Evolutionary conservation across 202 grass and related monocot genomes (phyloP), one percentile per base, ranked within the genome.

Genomic region (Schoenoplectus triqueter): DNA sequence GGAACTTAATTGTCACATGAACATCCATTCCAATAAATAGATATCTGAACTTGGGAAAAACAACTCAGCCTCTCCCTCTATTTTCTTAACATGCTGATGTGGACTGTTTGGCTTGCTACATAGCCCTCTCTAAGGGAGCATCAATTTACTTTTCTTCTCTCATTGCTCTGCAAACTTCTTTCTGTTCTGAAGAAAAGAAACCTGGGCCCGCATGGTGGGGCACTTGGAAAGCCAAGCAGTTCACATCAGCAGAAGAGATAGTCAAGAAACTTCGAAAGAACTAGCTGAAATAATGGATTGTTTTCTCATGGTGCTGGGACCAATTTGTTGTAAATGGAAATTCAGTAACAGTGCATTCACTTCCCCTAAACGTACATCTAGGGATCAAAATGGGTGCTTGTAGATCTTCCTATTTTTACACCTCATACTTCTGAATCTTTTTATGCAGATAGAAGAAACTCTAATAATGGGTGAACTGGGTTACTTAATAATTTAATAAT

Each of bases 401-500:
- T 17, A 14, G 15, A 48, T 71, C 68, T 70, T 70, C 41, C 3
- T 71, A 17, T 15, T 19, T 70, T 17, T 19, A 48, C 2, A 48
- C 1, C 46, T 8, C 42, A 74, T 51, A 4, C 9, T 74, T 10
- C 46, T 52, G 9, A 22, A 52, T 11, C 47, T 74, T 50, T 50
- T 51, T 73, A 9, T 73, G 7, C n/a, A 51, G 2, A 21, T 46
- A 31, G 31, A 49, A 49, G 44, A 49, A 67, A 69, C 31, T 69
- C 66, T n/a, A 21, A 20, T 6, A 49, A 11, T 50, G 15, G 20
- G 3, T 51, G 51, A 20, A 11, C n/a, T 1, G 0, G n/a, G 17
- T 73, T 73, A 45, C 40, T 69, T 69, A 10, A 73, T 73, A 73
- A 11, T 20, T 20, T 10, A 21, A 51, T 44, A 73, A 73, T 51